Conservation (phyloP, 176 grass and related monocot species). For the Echinochloa phyllopogon region DNA sequence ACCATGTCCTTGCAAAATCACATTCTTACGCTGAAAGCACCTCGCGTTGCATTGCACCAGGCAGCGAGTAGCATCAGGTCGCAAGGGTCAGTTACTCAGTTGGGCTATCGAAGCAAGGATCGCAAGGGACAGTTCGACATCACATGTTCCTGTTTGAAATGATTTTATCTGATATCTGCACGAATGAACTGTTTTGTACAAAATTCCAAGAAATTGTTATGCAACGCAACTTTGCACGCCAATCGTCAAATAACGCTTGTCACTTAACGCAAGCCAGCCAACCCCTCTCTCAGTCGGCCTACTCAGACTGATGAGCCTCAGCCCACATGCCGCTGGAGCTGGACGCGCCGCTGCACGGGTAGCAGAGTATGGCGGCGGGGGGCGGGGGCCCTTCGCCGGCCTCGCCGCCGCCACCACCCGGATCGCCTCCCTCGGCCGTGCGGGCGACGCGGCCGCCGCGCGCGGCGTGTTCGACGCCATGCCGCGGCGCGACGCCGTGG, state of each 20-base stretch:
- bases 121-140: no score
- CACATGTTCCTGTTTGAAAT: background rate
- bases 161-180: background rate
- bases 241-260: background rate
- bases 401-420: constrained; percentile 61
- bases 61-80: background rate
- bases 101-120: background rate
- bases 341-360: constrained; percentile 33
- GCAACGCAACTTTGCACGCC: background rate
- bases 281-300: background rate
- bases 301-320: constrained; percentile 31
- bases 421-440: constrained; percentile 47
- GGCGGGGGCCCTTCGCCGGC: background rate
- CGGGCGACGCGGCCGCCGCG: constrained; percentile 43
- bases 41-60: background rate
- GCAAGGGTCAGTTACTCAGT: background rate
- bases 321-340: background rate
- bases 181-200: background rate
- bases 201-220: background rate
- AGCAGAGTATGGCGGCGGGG: constrained; percentile 25
- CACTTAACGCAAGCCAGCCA: background rate
- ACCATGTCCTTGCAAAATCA: background rate
- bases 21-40: background rate
- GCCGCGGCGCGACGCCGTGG: constrained; percentile 58
- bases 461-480: constrained; percentile 69